These are phyloP conservation scores for Elongisporangium senticosum DNA, from an alignment of 352 stramenopile species.

Conservation along the genomic window DNA sequence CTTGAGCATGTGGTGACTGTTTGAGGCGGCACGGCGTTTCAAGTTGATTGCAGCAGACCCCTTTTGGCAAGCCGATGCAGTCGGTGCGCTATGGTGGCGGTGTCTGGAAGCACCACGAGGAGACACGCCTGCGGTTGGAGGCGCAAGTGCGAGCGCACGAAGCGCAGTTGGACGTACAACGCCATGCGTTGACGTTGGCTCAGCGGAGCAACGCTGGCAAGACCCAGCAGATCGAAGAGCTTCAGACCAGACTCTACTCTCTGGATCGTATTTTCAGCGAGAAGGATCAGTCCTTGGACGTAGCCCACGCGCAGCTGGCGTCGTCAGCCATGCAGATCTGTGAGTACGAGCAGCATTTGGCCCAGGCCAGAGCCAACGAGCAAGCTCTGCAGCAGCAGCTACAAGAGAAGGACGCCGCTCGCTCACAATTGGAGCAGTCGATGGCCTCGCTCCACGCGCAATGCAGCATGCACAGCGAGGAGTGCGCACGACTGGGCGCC, in stretches of 20 bases:
- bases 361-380: not conserved
- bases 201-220: not conserved
- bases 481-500: slow-evolving; percentile 3
- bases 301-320: not conserved
- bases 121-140: slow-evolving; percentile 12
- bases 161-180: slow-evolving; percentile 3
- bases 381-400: not conserved
- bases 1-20: not conserved
- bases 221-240: not conserved
- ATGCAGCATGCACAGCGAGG: not conserved
- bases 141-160: slow-evolving; percentile 2
- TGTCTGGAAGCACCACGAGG: slow-evolving; percentile 28
- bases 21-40: not conserved
- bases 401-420: not conserved
- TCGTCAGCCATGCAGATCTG: not conserved
- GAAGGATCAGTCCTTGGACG: not conserved
- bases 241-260: slow-evolving; percentile 2
- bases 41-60: not conserved
- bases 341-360: not conserved
- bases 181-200: not conserved
- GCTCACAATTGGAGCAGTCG: not conserved
- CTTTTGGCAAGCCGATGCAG: slow-evolving; percentile 11
- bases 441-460: not conserved
- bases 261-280: not conserved
- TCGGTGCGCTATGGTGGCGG: slow-evolving; percentile 22